Conservation (phyloP, 2,329 filamentous ascomycete species). For the Myrmaecium sp. region DNA sequence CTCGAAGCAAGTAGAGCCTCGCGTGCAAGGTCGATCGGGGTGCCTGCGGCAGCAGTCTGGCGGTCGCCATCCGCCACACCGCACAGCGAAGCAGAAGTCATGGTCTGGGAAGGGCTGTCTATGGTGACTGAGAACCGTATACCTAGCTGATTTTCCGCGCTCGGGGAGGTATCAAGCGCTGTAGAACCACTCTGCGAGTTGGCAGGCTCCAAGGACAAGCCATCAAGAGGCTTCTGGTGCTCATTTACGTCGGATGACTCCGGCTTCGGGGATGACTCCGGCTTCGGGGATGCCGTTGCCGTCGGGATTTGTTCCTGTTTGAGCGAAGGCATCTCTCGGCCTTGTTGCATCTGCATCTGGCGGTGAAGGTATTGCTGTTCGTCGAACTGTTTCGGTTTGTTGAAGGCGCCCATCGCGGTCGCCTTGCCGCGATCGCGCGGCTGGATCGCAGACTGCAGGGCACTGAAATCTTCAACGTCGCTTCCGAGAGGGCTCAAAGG, state of each 20-base stretch:
- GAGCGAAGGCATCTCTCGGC: slow-evolving; percentile 42
- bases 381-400: slow-evolving; percentile 63
- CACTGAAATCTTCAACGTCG: slow-evolving; percentile 49
- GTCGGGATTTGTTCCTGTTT: background rate
- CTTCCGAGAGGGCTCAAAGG: slow-evolving; percentile 54
- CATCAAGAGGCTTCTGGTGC: slow-evolving; percentile 9
- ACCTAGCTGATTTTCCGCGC: too few relatives aligned
- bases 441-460: slow-evolving; percentile 46
- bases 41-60: too few relatives aligned
- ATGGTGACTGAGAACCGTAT: too few relatives aligned
- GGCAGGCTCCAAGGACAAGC: too few relatives aligned
- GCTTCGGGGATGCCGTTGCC: background rate
- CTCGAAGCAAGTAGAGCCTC: too few relatives aligned
- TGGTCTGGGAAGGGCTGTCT: too few relatives aligned
- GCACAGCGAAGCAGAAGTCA: too few relatives aligned
- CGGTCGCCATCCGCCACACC: too few relatives aligned
- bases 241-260: too few relatives aligned
- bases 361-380: slow-evolving; percentile 73
- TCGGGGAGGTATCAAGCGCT: too few relatives aligned
- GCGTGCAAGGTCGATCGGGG: too few relatives aligned
- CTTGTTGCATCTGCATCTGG: slow-evolving; percentile 64
- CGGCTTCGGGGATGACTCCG: background rate
- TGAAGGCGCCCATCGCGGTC: slow-evolving; percentile 54
- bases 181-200: too few relatives aligned
- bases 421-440: slow-evolving; percentile 68